Base-by-base conservation (phyloP, 176 grass and related monocot genomes). In the Hordeum marinum region DNA sequence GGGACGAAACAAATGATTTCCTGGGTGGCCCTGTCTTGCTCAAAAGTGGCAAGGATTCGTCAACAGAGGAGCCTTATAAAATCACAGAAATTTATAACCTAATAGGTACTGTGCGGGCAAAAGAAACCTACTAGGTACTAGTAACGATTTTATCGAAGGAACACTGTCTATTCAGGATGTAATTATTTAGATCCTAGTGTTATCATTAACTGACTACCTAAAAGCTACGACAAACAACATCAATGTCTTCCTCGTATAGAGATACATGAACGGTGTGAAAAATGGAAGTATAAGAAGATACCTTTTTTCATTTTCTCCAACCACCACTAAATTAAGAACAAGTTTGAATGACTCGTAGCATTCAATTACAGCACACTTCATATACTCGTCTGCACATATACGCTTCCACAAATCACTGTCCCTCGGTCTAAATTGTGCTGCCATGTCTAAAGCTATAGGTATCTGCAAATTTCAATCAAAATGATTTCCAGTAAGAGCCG, bases 331-430 rank as follows among this genome's bases (percentile, higher is more conserved):
- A 82, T 94, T 88, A 82, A 98, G 93, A 71, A 98, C 93, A 64
- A 95, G 93, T 90, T 98, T 98, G 77, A 94, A 95, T 46, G 96
- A 98, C 58, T 98, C 96, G 1, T 98, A 98, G 81, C 93, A 98
- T 92, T 98, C 96, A 48, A 98, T 75, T 41, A 98, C 93, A 81
- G 91, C 93, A 74, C 93, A 98, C 87, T 98, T 98, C 96, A 98
- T 95, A 86, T 98, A 98, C 78, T 98, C 96, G 66, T 98, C 96
- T 35, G 89, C 91, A 82, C 93, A 98, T 76, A 98, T 98, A 41
- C 96, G 89, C 80, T 84, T 98, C 96, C 96, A 98, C 69, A 98
- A 89, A 92, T 98, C 96, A 11, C 80, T 95, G 84, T 98, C 96
- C 77, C 83, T 98, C 25, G 96, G 85, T 68, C 93, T 81, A 85